Evolutionary conservation across 495 filamentous ascomycete species (phyloP).

Genomic region (Hypoxylon crocopeplum): DNA sequence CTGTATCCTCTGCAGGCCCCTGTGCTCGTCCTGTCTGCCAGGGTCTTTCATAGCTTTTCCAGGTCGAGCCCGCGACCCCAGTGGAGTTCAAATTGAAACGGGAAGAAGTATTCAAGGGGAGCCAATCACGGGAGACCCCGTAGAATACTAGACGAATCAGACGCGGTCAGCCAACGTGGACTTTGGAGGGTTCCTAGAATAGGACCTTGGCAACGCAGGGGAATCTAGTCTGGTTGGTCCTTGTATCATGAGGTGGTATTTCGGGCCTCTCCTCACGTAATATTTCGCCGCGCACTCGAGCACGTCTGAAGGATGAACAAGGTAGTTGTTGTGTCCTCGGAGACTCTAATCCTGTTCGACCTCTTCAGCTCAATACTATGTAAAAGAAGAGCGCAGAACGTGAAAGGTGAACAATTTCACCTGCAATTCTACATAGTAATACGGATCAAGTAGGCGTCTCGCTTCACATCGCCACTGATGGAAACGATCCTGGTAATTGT

Average conservation of each 20-base stretch:
- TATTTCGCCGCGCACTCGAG: not conserved
- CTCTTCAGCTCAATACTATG: not conserved
- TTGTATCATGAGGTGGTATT: constrained; percentile 31
- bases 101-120: constrained; percentile 10
- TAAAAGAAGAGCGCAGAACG: not conserved
- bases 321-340: no score
- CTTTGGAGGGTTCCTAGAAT: constrained; percentile 28
- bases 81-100: no score
- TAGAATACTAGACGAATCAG: constrained; percentile 23
- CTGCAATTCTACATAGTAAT: constrained; percentile 13
- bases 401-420: not conserved
- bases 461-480: constrained; percentile 14
- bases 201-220: constrained; percentile 35
- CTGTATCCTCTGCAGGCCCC: constrained; percentile 1
- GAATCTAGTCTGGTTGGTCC: constrained; percentile 12
- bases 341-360: not conserved
- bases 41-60: constrained; percentile 11
- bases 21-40: constrained; percentile 7
- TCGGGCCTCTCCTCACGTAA: not conserved
- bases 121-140: constrained; percentile 21
- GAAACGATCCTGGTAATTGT: constrained; percentile 14
- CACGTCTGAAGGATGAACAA: not conserved
- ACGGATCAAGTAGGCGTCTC: constrained; percentile 6
- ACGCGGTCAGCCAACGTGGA: constrained; percentile 19
- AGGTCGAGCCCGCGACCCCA: constrained; percentile 16